These are phyloP conservation scores for Paraphoma sp. DNA, from an alignment of 2,329 filamentous ascomycete species.

Conservation along the genomic window DNA sequence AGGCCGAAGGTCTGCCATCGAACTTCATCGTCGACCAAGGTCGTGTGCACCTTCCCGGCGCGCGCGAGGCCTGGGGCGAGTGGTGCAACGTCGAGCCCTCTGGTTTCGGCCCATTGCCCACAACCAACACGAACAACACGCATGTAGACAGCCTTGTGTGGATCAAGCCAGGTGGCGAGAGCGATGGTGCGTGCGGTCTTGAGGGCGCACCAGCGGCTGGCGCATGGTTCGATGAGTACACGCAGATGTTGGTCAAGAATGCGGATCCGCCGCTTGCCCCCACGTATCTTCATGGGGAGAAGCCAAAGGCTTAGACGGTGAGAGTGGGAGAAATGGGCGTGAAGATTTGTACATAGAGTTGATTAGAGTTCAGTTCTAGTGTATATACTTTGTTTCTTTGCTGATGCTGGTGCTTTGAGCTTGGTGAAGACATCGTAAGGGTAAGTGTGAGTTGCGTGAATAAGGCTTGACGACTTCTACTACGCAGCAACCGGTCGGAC, in stretches of 20 bases:
- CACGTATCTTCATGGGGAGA: conserved; percentile 18
- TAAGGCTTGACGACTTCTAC: too few species aligned
- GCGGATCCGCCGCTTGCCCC: conserved; percentile 29
- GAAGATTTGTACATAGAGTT: background rate
- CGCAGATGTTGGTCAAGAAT: conserved; percentile 36
- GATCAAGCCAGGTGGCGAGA: conserved; percentile 41
- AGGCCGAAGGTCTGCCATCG: conserved; percentile 29
- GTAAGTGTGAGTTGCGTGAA: too few species aligned
- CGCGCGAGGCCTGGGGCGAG: conserved; percentile 33
- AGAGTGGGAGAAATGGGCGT: background rate
- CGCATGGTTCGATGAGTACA: conserved; percentile 38
- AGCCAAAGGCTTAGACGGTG: background rate
- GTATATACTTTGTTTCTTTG: background rate
- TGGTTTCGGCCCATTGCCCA: conserved; percentile 29
- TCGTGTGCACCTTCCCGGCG: conserved; percentile 30
- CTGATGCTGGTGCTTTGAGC: background rate
- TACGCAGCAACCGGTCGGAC: too few species aligned
- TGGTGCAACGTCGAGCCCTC: conserved; percentile 37
- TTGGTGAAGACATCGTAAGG: too few species aligned
- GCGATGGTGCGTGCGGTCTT: conserved; percentile 33
- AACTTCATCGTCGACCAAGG: conserved; percentile 40
- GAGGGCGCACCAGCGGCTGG: conserved; percentile 33
- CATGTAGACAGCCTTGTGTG: conserved; percentile 38
- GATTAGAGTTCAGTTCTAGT: background rate
- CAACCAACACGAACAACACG: conserved; percentile 25